Percentiles rank a stretch among this genome's conserved stretches.
These are phyloP conservation scores for Scheffersomyces lignosus DNA, from an alignment of 805 yeast species.

Conservation along the genomic window DNA sequence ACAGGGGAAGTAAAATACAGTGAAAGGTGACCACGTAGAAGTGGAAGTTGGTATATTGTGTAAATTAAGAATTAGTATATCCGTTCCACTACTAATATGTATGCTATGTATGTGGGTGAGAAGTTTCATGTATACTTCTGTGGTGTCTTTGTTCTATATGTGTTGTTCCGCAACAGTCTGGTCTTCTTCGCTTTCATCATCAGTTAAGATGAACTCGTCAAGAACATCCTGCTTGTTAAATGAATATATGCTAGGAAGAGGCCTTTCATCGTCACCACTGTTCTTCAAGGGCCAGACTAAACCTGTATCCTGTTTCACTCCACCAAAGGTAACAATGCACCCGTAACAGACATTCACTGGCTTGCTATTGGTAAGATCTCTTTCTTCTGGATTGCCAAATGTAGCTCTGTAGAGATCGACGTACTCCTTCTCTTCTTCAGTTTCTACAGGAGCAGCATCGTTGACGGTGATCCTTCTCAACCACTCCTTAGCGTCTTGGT, in stretches of 20 bases:
- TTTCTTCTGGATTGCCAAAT: slow-evolving; percentile 9
- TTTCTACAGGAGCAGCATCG: slow-evolving; percentile 48
- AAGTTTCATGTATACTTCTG: too few species aligned
- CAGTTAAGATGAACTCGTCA: slow-evolving; percentile 49
- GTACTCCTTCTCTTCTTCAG: slow-evolving; percentile 38
- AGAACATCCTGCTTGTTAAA: slow-evolving; percentile 43
- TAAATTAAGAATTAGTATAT: too few species aligned
- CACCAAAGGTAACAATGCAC: slow-evolving; percentile 64
- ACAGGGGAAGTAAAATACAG: too few species aligned
- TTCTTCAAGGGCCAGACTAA: slow-evolving; percentile 38
- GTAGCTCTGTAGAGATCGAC: slow-evolving; percentile 17
- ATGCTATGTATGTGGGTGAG: too few species aligned
- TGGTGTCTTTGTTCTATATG: too few species aligned
- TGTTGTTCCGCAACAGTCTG: too few species aligned
- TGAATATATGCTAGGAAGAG: too few species aligned
- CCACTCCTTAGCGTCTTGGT: slow-evolving; percentile 65
- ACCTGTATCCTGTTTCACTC: slow-evolving; percentile 21
- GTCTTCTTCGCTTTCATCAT: slow-evolving; percentile 36
- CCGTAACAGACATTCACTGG: slow-evolving; percentile 67
- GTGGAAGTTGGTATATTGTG: too few species aligned
- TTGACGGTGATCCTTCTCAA: slow-evolving; percentile 64
- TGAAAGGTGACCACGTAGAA: too few species aligned
- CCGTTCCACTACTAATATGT: too few species aligned
- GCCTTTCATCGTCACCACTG: slow-evolving; percentile 6
- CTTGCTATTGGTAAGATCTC: slow-evolving; percentile 1